These are phyloP conservation scores for Thelonectria olida DNA, from an alignment of 2,329 filamentous ascomycete genomes.

Conservation along the genomic window DNA sequence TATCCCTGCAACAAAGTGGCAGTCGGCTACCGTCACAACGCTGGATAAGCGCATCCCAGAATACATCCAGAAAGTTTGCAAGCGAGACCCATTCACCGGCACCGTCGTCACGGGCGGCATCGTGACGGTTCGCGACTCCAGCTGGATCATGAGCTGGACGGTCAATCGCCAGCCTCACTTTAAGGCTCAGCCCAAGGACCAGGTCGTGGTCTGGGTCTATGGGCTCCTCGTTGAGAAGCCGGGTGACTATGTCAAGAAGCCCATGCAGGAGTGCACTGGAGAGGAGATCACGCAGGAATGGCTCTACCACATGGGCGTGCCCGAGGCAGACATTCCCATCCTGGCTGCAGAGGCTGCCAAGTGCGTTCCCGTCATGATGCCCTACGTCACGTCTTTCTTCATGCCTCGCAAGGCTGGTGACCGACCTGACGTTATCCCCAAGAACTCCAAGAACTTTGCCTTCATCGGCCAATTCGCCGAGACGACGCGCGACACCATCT, in stretches of 20 bases:
- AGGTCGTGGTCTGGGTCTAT: constrained; percentile 21
- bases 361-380: constrained; percentile 27
- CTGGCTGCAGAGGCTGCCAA: constrained; percentile 21
- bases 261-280: constrained; percentile 27
- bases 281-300: constrained; percentile 25
- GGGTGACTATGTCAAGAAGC: constrained; percentile 27
- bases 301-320: constrained; percentile 25
- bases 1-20: constrained; percentile 44
- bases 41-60: constrained; percentile 38
- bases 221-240: constrained; percentile 22
- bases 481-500: constrained; percentile 28
- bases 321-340: constrained; percentile 13
- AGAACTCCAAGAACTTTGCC: constrained; percentile 20
- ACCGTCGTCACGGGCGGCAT: constrained; percentile 48
- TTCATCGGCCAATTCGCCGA: constrained; percentile 27
- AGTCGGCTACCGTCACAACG: constrained; percentile 52
- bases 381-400: constrained; percentile 26
- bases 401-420: constrained; percentile 24
- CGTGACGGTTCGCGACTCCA: constrained; percentile 35
- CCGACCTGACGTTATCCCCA: constrained; percentile 14
- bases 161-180: constrained; percentile 28
- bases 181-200: constrained; percentile 24
- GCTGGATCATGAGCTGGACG: constrained; percentile 26
- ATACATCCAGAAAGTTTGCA: constrained; percentile 31
- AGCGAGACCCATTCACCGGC: constrained; percentile 41